Evolutionary conservation across 169 alveolate genomes (phyloP), one percentile per base, ranked within the genome.

Genomic region (Cryptosporidium bovis): DNA sequence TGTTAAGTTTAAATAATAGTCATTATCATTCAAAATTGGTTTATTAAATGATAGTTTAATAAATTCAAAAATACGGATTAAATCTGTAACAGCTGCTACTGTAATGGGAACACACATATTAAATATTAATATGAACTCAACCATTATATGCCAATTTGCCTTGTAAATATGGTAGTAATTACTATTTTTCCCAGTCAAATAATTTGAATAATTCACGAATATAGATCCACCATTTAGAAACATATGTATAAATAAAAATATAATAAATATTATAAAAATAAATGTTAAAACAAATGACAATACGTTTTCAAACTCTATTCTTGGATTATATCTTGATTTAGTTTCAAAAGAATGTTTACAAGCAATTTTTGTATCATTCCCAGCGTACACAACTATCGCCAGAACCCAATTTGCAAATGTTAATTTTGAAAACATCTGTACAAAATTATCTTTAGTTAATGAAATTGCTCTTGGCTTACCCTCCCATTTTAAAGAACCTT

Each of bases 371-470:
- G 87, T 77, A 24, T 77, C 87, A 6, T 68, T 77, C 4, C 87
- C 87, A n/a, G 87, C 87, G 29, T 77, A 77, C 13, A 77, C 87
- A 10, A 77, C 87, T 15, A 77, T 27, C 20, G 65, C 87, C 51
- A 77, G n/a, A 20, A 62, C 87, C 87, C 87, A 77, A 44, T 34
- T 77, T 12, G 87, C 87, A 77, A 77, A 77, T 46, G 77, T 77
- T 8, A 77, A 24, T 8, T 71, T 77, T 46, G 87, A 77, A 60
- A 77, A 77, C 87, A 77, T 77, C 18, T 40, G 77, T 40, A 71
- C 87, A 77, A 77, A 77, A 62, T 77, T 56, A 16, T 77, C 87
- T 2, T 58, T 60, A 3, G 71, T 60, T 20, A 77, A 33, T 40
- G 87, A 20, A 16, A 40, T 60, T 24, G 87, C 87, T 62, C 87